A percentile compares a stretch with the other conserved stretches of the same genome.
Evolutionary conservation across 805 yeast genomes (phyloP).

Genomic region (Saccharomycopsis vini): DNA sequence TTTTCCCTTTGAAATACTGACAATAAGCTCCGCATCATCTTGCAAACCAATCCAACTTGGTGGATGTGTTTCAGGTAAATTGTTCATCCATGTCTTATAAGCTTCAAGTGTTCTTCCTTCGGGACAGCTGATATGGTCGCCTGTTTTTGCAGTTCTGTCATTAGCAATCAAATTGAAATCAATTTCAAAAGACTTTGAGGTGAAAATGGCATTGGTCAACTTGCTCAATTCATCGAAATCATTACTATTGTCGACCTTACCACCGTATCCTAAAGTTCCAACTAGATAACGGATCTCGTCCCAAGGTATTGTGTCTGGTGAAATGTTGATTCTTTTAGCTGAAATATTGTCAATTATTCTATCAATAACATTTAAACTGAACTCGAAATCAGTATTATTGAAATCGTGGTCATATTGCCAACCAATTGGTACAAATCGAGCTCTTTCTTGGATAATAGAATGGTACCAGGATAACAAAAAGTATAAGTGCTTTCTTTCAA

Average conservation of each 20-base stretch:
- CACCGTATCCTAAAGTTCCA: constrained; percentile 46
- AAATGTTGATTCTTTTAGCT: constrained; percentile 28
- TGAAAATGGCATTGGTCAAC: constrained; percentile 34
- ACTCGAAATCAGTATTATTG: constrained; percentile 59
- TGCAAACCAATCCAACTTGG: constrained; percentile 46
- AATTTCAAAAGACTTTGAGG: constrained; percentile 30
- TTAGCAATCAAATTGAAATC: constrained; percentile 35
- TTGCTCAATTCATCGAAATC: constrained; percentile 33
- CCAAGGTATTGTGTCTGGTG: constrained; percentile 49
- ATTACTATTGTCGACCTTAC: constrained; percentile 38
- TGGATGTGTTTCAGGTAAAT: constrained; percentile 45
- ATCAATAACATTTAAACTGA: constrained; percentile 38
- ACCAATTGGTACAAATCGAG: constrained; percentile 54
- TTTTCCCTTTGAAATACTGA: constrained; percentile 20
- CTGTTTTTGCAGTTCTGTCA: constrained; percentile 16
- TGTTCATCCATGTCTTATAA: constrained; percentile 40
- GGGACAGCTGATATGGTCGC: constrained; percentile 33
- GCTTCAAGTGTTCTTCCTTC: constrained; percentile 32
- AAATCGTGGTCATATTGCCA: constrained; percentile 57
- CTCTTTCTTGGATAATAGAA: constrained; percentile 48
- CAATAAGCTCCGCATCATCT: constrained; percentile 32
- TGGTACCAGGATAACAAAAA: constrained; percentile 66
- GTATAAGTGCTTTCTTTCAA: constrained; percentile 38
- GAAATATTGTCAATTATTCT: constrained; percentile 29
- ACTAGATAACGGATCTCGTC: constrained; percentile 38